Conservation (phyloP, 2,329 filamentous ascomycete species). For the Tolypocladium sp. region DNA sequence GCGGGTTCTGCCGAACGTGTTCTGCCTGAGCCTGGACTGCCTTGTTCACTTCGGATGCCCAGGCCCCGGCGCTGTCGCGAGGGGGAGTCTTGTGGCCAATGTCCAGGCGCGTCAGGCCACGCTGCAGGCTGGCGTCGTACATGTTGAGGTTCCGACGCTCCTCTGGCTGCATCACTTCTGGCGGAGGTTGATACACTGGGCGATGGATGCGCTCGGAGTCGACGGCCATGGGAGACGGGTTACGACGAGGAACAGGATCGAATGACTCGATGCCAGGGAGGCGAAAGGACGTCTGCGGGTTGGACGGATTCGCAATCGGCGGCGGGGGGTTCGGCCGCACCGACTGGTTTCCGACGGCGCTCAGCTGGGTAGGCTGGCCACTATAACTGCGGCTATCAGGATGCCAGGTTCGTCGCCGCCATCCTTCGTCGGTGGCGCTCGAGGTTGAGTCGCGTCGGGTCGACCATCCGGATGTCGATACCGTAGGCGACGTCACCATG, state of each 20-base stretch:
- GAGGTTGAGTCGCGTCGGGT: conserved; percentile 53
- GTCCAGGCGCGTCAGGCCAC: conserved; percentile 57
- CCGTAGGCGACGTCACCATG: conserved; percentile 56
- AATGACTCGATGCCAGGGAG: conserved; percentile 91
- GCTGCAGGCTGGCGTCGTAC: conserved; percentile 59
- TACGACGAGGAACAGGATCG: conserved; percentile 61
- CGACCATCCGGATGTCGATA: conserved; percentile 51
- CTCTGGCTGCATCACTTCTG: conserved; percentile 25
- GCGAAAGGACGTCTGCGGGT: conserved; percentile 51
- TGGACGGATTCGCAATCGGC: conserved; percentile 35
- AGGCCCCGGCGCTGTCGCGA: conserved; percentile 41
- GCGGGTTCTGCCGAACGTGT: conserved; percentile 33
- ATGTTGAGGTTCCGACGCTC: conserved; percentile 43
- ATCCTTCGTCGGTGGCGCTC: conserved; percentile 61
- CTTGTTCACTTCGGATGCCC: conserved; percentile 47
- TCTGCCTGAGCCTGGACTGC: conserved; percentile 47
- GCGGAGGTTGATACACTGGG: conserved; percentile 15
- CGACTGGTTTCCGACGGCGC: conserved; percentile 63
- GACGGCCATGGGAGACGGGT: conserved; percentile 68
- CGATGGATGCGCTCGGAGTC: conserved; percentile 41
- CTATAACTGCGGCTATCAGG: conserved; percentile 61
- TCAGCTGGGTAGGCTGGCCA: conserved; percentile 61
- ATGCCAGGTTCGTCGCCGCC: conserved; percentile 84
- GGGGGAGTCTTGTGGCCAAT: conserved; percentile 45
- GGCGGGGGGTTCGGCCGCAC: conserved; percentile 45